These are phyloP conservation scores for Suhomyces anneliseae DNA, from an alignment of 1,139 yeast species.

Conservation along the genomic window DNA sequence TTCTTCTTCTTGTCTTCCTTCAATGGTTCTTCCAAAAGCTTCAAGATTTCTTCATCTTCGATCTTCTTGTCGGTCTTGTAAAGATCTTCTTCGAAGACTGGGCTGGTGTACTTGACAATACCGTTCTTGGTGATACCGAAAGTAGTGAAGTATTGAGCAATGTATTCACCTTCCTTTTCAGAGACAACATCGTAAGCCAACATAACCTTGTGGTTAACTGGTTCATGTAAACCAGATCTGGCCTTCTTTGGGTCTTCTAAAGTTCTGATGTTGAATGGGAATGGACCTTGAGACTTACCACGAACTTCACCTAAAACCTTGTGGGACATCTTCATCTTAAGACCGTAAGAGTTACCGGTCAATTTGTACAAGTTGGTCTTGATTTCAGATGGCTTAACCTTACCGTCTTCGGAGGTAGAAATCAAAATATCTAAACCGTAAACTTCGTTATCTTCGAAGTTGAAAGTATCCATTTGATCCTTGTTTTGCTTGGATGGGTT, in stretches of 20 bases:
- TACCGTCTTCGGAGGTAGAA: slow-evolving; percentile 67
- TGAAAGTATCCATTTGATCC: slow-evolving; percentile 60
- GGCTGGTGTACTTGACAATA: slow-evolving; percentile 63
- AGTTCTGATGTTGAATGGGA: slow-evolving; percentile 70
- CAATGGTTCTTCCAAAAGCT: slow-evolving; percentile 55
- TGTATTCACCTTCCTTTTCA: slow-evolving; percentile 66
- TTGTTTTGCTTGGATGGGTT: slow-evolving; percentile 74
- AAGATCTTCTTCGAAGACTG: slow-evolving; percentile 49
- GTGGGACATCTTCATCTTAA: slow-evolving; percentile 74
- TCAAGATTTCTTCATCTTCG: slow-evolving; percentile 51
- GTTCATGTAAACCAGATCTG: slow-evolving; percentile 75
- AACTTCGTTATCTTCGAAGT: slow-evolving; percentile 75
- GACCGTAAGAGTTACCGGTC: slow-evolving; percentile 66
- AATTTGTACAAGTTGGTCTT: slow-evolving; percentile 74
- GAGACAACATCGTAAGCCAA: slow-evolving; percentile 69
- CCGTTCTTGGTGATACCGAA: slow-evolving; percentile 77
- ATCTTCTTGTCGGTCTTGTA: slow-evolving; percentile 61
- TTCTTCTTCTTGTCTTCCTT: slow-evolving; percentile 52
- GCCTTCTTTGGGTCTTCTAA: slow-evolving; percentile 71
- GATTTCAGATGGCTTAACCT: slow-evolving; percentile 60
- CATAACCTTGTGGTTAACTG: slow-evolving; percentile 66
- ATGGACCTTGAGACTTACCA: slow-evolving; percentile 58
- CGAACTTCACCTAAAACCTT: slow-evolving; percentile 63
- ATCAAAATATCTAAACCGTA: slow-evolving; percentile 75
- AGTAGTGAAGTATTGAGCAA: slow-evolving; percentile 77